Evolutionary conservation across 169 alveolate species (phyloP).

Genomic region (Cryptosporidium ubiquitum): DNA sequence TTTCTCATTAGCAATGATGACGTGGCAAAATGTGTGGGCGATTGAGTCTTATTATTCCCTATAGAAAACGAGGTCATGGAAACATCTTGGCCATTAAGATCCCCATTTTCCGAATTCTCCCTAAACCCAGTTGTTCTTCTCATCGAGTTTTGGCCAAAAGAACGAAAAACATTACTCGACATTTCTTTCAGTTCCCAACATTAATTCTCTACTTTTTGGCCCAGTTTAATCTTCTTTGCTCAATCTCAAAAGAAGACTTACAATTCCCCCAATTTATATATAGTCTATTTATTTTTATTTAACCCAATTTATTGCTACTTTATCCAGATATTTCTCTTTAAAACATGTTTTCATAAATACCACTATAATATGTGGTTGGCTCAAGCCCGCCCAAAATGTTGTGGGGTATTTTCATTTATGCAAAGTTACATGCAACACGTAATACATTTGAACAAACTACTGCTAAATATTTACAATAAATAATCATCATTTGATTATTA

Average conservation of each 20-base stretch:
- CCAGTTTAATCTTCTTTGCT: not conserved
- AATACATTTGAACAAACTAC: not conserved
- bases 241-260: not conserved
- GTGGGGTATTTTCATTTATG: constrained; percentile 31
- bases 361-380: not conserved
- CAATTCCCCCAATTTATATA: not conserved
- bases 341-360: constrained; percentile 1
- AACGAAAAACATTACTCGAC: constrained; percentile 11
- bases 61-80: constrained; percentile 17
- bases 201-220: not conserved
- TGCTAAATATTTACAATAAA: not conserved
- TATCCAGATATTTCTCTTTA: not conserved
- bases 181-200: not conserved
- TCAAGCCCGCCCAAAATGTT: constrained; percentile 15
- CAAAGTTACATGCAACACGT: constrained; percentile 20
- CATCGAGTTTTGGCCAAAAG: constrained; percentile 24
- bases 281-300: not conserved
- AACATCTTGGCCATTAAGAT: constrained; percentile 10
- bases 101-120: constrained; percentile 18
- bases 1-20: constrained; percentile 27
- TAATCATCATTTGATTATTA: no score
- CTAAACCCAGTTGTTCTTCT: constrained; percentile 26
- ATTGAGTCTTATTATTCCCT: constrained; percentile 22
- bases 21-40: constrained; percentile 68
- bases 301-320: not conserved